Evolutionary conservation across 2,329 filamentous ascomycete genomes (phyloP).

Genomic region (Arthrobotrys sphaeroides): DNA sequence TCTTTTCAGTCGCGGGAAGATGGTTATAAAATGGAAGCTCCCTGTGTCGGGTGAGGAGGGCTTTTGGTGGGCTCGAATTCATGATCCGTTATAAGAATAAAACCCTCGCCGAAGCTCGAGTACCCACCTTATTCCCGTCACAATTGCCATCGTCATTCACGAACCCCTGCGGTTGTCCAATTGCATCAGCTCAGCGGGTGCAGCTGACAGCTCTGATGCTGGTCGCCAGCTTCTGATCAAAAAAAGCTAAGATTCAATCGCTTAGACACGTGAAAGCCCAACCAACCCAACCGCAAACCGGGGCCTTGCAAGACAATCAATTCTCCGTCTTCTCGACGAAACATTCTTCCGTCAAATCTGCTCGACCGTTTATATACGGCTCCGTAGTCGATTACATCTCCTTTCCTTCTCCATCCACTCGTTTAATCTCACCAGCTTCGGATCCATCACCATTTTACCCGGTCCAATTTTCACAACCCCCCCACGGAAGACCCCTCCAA

Average conservation of each 20-base stretch:
- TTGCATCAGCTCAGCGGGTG: constrained; percentile 13
- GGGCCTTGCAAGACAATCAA: constrained; percentile 6
- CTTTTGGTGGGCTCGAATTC: not conserved
- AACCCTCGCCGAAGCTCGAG: no score
- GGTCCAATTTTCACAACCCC: no score
- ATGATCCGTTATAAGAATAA: no score
- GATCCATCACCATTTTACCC: not conserved
- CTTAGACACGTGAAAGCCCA: constrained; percentile 50
- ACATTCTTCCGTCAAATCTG: constrained; percentile 33
- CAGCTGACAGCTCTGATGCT: not conserved
- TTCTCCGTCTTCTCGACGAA: constrained; percentile 30
- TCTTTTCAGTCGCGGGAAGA: not conserved
- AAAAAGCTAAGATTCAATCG: constrained; percentile 25
- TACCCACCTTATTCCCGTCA: not conserved
- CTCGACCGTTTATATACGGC: constrained; percentile 14
- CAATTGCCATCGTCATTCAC: not conserved
- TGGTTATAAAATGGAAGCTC: constrained; percentile 14
- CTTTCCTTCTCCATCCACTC: not conserved
- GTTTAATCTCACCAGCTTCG: not conserved
- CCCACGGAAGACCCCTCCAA: not conserved
- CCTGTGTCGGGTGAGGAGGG: constrained; percentile 2
- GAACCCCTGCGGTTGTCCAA: not conserved
- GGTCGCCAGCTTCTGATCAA: not conserved
- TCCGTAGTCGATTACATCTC: not conserved
- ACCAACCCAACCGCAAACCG: no score